Evolutionary conservation across 345 rosid genomes (phyloP), one percentile per base, ranked within the genome.

Genomic region (Murraya koenigii): DNA sequence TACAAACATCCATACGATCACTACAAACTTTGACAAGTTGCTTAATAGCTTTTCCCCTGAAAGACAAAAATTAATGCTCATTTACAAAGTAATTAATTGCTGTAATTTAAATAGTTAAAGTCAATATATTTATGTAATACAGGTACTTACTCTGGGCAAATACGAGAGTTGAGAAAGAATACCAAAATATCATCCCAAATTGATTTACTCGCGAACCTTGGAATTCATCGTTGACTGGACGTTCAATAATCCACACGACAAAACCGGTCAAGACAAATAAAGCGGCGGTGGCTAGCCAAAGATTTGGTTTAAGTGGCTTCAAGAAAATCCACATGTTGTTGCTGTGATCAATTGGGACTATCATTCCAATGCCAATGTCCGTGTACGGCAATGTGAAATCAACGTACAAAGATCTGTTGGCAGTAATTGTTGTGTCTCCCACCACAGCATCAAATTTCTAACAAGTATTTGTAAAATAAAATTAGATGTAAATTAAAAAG

Each of bases 311-410:
- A 39, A 85, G 66, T 20, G 86, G 86, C 72, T 1, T 78, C 52
- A 78, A 49, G 49, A 87, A 83, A 38, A 79, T 69, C 80, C 68
- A 39, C 23, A 77, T 74, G 59, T 69, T 72, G 36, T 80, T 77
- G n/a, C 7, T 64, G 1, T 19, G 22, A 2, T 71, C 78, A 38
- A 61, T 81, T 2, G 75, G 8, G 7, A 75, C 77, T 38, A 78
- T 72, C 65, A 81, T 75, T 14, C 71, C 80, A 1, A 78, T 44
- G 4, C 82, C 82, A 22, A 66, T 64, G 33, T 77, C 63, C 17
- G 68, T 66, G 67, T 83, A 88, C 11, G 91, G 90, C 71, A 84
- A 84, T 22, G 90, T 54, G 80, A 88, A 88, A 55, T 88, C 90
- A 36, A 85, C 92, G 3, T 78, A 77, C 61, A 26, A 55, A 3